Evolutionary conservation across 2,329 filamentous ascomycete genomes (phyloP).

Genomic region (Penicillium paneum): DNA sequence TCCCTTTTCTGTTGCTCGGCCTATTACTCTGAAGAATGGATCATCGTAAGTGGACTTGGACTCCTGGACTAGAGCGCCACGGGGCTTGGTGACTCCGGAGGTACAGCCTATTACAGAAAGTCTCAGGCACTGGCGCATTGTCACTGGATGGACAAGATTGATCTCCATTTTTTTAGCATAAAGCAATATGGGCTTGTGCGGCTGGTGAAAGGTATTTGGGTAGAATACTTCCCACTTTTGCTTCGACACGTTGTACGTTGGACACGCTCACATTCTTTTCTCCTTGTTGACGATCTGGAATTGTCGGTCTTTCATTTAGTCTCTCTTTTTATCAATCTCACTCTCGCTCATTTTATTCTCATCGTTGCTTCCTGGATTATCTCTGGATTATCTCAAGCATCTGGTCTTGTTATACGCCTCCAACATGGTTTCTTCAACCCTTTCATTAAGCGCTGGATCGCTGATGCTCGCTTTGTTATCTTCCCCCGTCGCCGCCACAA

Average conservation of each 20-base stretch:
- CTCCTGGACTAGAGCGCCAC: slow-evolving; percentile 2
- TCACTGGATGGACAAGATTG: slow-evolving; percentile 5
- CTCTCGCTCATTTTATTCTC: slow-evolving; percentile 2
- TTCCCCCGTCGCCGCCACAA: slow-evolving; percentile 23
- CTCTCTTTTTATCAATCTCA: slow-evolving; percentile 8
- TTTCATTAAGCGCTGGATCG: slow-evolving; percentile 31
- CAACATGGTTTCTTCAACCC: slow-evolving; percentile 30
- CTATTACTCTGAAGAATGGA: slow-evolving; percentile 6
- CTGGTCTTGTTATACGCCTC: not conserved
- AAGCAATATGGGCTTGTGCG: not conserved
- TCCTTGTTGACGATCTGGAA: slow-evolving; percentile 22
- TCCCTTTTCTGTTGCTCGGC: not conserved
- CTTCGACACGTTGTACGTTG: slow-evolving; percentile 3
- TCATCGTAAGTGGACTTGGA: not conserved
- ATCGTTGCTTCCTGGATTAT: not conserved
- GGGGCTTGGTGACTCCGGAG: not conserved
- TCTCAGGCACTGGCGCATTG: not conserved
- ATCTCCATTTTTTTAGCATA: not conserved
- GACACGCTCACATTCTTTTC: slow-evolving; percentile 21
- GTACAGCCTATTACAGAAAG: slow-evolving; percentile 2
- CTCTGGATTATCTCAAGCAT: not conserved
- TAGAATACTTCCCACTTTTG: slow-evolving; percentile 15
- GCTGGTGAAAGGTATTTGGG: slow-evolving; percentile 4
- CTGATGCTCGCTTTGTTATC: slow-evolving; percentile 30
- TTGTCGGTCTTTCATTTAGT: slow-evolving; percentile 20